Evolutionary conservation across 2,329 filamentous ascomycete species (phyloP).

Genomic region (Helotiales sp.): DNA sequence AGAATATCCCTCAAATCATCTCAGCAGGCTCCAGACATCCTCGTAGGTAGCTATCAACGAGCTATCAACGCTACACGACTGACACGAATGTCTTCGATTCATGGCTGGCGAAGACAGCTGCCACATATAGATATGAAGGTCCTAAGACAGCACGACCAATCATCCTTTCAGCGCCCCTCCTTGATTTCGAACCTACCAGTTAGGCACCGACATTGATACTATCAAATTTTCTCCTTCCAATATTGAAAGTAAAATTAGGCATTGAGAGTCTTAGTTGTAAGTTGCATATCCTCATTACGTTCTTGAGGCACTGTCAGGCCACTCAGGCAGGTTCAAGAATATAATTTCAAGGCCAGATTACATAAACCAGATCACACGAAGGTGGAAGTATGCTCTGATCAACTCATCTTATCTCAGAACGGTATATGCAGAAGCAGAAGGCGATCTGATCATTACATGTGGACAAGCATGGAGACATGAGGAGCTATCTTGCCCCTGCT

Average conservation of each 20-base stretch:
- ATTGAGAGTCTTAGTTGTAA: background rate
- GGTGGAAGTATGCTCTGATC: no score
- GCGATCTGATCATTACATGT: background rate
- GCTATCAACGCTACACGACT: background rate
- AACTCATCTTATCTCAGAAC: no score
- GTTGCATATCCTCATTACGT: background rate
- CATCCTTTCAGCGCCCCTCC: background rate
- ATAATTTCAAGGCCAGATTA: no score
- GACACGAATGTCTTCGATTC: background rate
- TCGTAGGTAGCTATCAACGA: background rate
- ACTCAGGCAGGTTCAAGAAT: no score
- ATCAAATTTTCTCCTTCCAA: background rate
- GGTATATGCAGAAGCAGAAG: no score
- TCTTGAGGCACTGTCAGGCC: no score
- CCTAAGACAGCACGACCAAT: background rate
- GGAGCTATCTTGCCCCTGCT: background rate
- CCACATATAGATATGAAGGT: background rate
- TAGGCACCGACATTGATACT: background rate
- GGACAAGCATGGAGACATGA: background rate
- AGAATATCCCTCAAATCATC: no score
- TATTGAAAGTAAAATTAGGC: background rate
- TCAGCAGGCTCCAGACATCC: background rate
- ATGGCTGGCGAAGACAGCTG: background rate
- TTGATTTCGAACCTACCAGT: background rate
- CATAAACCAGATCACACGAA: no score